Base-by-base conservation (phyloP, 1,284 basidiomycete genomes). In the Mycosarcoma maydis region DNA sequence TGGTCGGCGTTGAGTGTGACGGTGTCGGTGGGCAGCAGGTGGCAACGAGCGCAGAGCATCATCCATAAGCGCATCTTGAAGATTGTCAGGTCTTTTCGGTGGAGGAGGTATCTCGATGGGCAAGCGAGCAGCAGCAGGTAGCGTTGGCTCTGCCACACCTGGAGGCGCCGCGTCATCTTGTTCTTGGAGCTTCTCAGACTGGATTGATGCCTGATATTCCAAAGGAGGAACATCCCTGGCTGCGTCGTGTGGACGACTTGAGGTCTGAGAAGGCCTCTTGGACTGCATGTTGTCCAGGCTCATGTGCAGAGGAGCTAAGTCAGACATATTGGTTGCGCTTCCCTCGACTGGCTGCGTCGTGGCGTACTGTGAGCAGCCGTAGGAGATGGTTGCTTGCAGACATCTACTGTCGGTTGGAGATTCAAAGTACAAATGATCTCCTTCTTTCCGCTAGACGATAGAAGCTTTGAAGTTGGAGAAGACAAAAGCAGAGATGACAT, bases 11-110 rank as follows among this genome's bases (percentile, higher is more conserved):
- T 47, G 45, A 3, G 24, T 40, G 33, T 48, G 41, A 19, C 61
- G 53, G 22, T 48, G 41, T 17, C 61, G 53, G 22, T 71, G 34
- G 5, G 62, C 57, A 20, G 46, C 62, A 13, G 68, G 61, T n/a
- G 68, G 68, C 9, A 71, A 54, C 10, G 68, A 71, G 23, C 68
- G 61, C 22, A 71, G 34, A n/a, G 68, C 62, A 48, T 71, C 68
- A 38, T 71, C 49, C 57, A 71, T 66, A 22, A 65, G 49, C 0
- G 62, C 57, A 47, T 65, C 61, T 10, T 56, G 38, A 33, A 47
- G 57, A 38, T 54, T 65, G 19, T 36, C 24, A 2, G 68, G 68
- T 23, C 62, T 53, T 27, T 40, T 36, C 14, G 68, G 68, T 23
- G 62, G 68, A 30, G 56, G 52, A 2, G 61, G 52, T 1, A 59